A percentile compares a stretch with the other conserved stretches of the same genome.
These are phyloP conservation scores for Cytidiella melzeri DNA, from an alignment of 768 basidiomycete species.

Conservation along the genomic window DNA sequence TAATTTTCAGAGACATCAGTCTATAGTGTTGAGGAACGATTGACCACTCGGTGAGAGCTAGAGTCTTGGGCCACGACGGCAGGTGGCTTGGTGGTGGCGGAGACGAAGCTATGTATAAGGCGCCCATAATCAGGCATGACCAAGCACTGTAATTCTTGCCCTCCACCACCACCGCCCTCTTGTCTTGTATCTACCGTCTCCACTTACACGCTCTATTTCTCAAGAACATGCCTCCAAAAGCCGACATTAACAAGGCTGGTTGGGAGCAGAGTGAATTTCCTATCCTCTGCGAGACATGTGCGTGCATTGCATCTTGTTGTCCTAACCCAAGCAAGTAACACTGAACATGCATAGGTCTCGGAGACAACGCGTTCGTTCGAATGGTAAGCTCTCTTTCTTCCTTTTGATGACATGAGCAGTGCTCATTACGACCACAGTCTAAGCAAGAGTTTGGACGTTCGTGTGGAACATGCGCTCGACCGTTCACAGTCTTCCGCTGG, in stretches of 20 bases:
- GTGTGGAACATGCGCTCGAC: constrained; percentile 96
- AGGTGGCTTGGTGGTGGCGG: too few relatives aligned
- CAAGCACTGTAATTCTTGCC: too few relatives aligned
- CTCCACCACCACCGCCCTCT: too few relatives aligned
- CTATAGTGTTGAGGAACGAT: too few relatives aligned
- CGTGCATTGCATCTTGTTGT: constrained; percentile 19
- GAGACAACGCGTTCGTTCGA: constrained; percentile 86
- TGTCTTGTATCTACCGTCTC: too few relatives aligned
- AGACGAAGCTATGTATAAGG: too few relatives aligned
- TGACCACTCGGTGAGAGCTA: too few relatives aligned
- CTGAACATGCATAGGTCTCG: constrained; percentile 50
- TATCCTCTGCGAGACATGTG: constrained; percentile 90
- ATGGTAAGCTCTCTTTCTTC: constrained; percentile 60
- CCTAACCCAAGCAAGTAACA: background rate
- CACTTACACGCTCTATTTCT: background rate
- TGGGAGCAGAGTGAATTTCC: constrained; percentile 94
- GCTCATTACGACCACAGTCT: constrained; percentile 43
- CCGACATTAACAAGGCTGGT: constrained; percentile 92
- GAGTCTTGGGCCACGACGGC: too few relatives aligned
- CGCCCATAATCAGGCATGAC: too few relatives aligned
- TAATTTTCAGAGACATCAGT: too few relatives aligned
- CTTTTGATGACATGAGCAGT: background rate
- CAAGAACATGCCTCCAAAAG: constrained; percentile 62
- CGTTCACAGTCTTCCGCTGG: constrained; percentile 98
- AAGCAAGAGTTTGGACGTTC: constrained; percentile 96